A percentile compares a stretch with the other conserved stretches of the same genome.
Conservation (phyloP, 192 early-diverging fungal genomes). For the Kappamyces sp. region DNA sequence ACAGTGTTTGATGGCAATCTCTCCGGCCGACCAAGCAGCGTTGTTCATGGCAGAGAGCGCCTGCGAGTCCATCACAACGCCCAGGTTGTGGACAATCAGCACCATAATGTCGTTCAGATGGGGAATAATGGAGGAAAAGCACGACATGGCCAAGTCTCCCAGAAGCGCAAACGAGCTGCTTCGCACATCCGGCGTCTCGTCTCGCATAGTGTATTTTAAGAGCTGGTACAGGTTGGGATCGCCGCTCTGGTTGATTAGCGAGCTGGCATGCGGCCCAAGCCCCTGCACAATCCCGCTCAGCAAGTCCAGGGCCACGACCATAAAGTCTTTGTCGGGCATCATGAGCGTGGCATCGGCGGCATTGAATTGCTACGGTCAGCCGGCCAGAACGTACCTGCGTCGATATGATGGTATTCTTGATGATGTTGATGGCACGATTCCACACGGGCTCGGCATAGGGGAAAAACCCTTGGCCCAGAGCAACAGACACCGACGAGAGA, state of each 20-base stretch:
- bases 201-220: slow-evolving; percentile 56
- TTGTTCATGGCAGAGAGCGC: slow-evolving; percentile 89
- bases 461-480: slow-evolving; percentile 79
- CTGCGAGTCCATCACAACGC: slow-evolving; percentile 42
- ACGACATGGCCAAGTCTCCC: slow-evolving; percentile 92
- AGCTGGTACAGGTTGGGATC: slow-evolving; percentile 52
- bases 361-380: background rate
- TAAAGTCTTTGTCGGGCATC: slow-evolving; percentile 89
- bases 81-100: slow-evolving; percentile 67
- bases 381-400: slow-evolving; percentile 14
- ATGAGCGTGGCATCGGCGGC: slow-evolving; percentile 31
- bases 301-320: slow-evolving; percentile 94
- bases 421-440: slow-evolving; percentile 81
- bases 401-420: slow-evolving; percentile 72
- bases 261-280: slow-evolving; percentile 67
- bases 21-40: slow-evolving; percentile 95
- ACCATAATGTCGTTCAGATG: slow-evolving; percentile 75
- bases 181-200: slow-evolving; percentile 68
- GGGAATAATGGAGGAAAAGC: slow-evolving; percentile 77
- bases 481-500: slow-evolving; percentile 77
- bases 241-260: slow-evolving; percentile 46
- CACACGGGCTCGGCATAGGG: slow-evolving; percentile 83
- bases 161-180: slow-evolving; percentile 94
- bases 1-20: slow-evolving; percentile 81
- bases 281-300: slow-evolving; percentile 92